Percentiles rank a stretch among this genome's conserved stretches.
phyloP scores from a whole-genome alignment of 1,139 yeast species.

The Petasospora fabianii region DNA sequence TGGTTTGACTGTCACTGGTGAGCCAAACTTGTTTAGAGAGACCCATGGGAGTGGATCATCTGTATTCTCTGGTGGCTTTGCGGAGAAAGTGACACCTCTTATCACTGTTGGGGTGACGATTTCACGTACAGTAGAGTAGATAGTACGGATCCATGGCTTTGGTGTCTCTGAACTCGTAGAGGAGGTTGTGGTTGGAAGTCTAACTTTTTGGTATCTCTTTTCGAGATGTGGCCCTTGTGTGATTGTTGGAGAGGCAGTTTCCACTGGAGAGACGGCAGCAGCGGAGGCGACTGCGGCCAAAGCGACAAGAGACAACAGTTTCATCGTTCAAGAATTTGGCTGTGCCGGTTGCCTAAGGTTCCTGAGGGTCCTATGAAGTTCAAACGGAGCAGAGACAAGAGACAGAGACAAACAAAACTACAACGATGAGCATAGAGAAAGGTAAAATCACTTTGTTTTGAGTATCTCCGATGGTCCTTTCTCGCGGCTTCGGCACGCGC shows the following conservation, averaged over 20 bases:
- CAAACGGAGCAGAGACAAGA: too few relatives aligned
- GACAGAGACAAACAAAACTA: too few relatives aligned
- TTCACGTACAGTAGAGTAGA: constrained; percentile 51
- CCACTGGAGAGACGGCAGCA: constrained; percentile 2
- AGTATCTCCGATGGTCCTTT: too few relatives aligned
- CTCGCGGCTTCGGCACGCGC: too few relatives aligned
- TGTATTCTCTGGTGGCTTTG: constrained; percentile 58
- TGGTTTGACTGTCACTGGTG: constrained; percentile 78
- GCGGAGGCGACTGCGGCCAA: too few relatives aligned
- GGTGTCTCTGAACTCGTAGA: constrained; percentile 37
- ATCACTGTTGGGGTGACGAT: constrained; percentile 78
- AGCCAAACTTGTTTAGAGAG: constrained; percentile 68
- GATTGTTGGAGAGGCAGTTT: constrained; percentile 30
- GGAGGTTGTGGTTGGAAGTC: constrained; percentile 26
- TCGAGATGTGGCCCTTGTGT: constrained; percentile 15
- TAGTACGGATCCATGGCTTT: constrained; percentile 73
- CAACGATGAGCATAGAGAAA: too few relatives aligned
- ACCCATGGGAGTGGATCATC: constrained; percentile 82
- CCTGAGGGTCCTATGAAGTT: too few relatives aligned
- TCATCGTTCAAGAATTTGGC: too few relatives aligned
- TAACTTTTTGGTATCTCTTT: constrained; percentile 24
- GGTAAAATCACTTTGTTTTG: too few relatives aligned
- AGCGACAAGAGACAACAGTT: constrained; percentile 1
- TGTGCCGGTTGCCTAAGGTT: too few relatives aligned
- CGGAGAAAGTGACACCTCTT: constrained; percentile 76